A percentile compares a stretch with the other conserved stretches of the same genome.
Evolutionary conservation across 495 filamentous ascomycete species (phyloP).

Genomic region (Daldinia grandis): DNA sequence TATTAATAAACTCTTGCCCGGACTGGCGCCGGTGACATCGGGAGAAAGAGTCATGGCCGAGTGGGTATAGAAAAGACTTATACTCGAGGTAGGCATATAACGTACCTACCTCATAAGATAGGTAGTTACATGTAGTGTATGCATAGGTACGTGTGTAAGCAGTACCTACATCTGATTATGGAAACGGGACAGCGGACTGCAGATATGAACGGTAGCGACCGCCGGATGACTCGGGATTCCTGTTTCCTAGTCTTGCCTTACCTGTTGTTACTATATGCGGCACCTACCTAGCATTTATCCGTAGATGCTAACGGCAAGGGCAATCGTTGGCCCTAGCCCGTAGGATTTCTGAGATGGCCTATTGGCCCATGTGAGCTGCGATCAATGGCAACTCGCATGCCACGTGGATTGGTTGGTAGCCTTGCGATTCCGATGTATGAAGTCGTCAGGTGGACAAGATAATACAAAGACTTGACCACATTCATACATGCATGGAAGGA

Average conservation of each 20-base stretch:
- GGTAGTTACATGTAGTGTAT: no score
- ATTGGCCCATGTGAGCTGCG: slow-evolving; percentile 22
- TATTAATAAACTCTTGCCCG: slow-evolving; percentile 20
- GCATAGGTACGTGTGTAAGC: slow-evolving; percentile 2
- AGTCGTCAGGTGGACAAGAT: background rate
- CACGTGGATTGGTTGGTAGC: slow-evolving; percentile 1
- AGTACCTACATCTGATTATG: background rate
- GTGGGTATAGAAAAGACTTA: background rate
- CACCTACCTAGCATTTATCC: background rate
- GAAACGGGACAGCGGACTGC: background rate
- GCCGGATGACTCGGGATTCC: slow-evolving; percentile 33
- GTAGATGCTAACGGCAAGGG: background rate
- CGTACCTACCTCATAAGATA: background rate
- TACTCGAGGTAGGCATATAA: background rate
- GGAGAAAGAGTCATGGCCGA: slow-evolving; percentile 1
- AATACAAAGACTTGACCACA: background rate
- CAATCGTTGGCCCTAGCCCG: slow-evolving; percentile 6
- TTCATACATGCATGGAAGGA: background rate
- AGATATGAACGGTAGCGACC: background rate
- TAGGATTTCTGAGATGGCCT: slow-evolving; percentile 17
- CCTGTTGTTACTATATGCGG: slow-evolving; percentile 6
- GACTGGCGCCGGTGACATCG: background rate
- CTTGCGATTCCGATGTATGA: background rate
- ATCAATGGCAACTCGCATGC: slow-evolving; percentile 4
- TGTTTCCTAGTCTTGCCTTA: background rate